phyloP scores from a whole-genome alignment of 768 basidiomycete species.

The Pilatotrama ljubarskyi region DNA sequence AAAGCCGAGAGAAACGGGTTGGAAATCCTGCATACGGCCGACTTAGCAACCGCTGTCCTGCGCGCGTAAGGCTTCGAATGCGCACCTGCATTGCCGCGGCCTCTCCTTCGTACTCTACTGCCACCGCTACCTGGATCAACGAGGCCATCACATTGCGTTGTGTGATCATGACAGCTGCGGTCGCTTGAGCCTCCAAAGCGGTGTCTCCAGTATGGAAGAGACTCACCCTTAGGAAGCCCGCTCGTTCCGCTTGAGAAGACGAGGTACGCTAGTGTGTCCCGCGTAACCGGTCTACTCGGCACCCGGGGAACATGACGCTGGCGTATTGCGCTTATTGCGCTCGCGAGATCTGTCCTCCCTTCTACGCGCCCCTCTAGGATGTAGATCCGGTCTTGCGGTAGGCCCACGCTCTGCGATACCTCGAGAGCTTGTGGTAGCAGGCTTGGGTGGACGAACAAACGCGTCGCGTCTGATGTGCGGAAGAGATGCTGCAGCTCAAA shows the following conservation, averaged over 20 bases:
- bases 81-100: neutral
- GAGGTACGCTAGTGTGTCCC: slow-evolving; percentile 65
- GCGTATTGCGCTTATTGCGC: slow-evolving; percentile 44
- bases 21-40: neutral
- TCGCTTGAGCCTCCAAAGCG: neutral
- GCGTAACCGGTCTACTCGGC: slow-evolving; percentile 44
- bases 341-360: slow-evolving; percentile 45
- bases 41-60: neutral
- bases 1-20: slow-evolving; percentile 53
- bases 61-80: neutral
- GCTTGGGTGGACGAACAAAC: slow-evolving; percentile 52
- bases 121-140: slow-evolving; percentile 15
- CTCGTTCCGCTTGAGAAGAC: slow-evolving; percentile 80
- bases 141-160: slow-evolving; percentile 25
- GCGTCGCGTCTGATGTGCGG: slow-evolving; percentile 48
- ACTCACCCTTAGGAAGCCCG: slow-evolving; percentile 69
- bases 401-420: slow-evolving; percentile 35
- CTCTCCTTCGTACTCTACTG: neutral
- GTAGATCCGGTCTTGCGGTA: slow-evolving; percentile 46
- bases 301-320: slow-evolving; percentile 40
- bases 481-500: slow-evolving; percentile 56
- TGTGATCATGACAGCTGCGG: slow-evolving; percentile 31
- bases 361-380: slow-evolving; percentile 45
- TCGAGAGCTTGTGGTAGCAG: slow-evolving; percentile 44
- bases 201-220: too few relatives aligned